Base-by-base conservation (phyloP, 305 asterid genomes). In the Plantago coronopus region DNA sequence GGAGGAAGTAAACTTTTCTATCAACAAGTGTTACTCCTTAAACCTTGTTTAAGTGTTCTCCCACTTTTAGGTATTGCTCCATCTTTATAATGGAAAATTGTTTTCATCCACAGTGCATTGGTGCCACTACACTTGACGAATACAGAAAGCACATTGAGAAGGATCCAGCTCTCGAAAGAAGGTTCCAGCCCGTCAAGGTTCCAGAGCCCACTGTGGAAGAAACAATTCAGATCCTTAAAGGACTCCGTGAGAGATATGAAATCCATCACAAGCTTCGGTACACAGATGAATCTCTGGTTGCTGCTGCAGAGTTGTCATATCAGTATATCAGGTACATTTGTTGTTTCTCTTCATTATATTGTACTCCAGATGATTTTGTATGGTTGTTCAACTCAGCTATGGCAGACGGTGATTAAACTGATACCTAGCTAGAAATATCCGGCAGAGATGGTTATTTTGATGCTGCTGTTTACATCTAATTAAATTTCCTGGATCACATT, bases 161-260 rank as follows among this genome's bases (percentile, higher is more conserved):
- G 77, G 98, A 93, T 76, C 97, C 98, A 25, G 99, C 99, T 53
- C 51, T 91, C 20, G 98, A 91, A 72, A 80, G 98, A 69, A 79
- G 98, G 74, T 91, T 91, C 72, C 99, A 93, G 66, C 99, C 99
- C 17, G 99, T 93, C 17, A 93, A 65, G 86, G 97, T 93, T 22
- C 99, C 99, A 14, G 99, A 93, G 55, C 99, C 99, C 38, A 72
- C 97, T 5, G 98, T 91, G 60, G 97, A 86, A 59, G 98, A 91
- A 71, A 74, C 98, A 43, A 89, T 91, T 74, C 96, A 78, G 78
- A 89, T 91, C 69, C 76, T 91, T 68, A 89, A 77, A 82, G 98
- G 98, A 57, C 91, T 91, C 66, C 76, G 96, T 10, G 98, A 91
- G 63, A 86, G 98, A 42, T 91, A 91, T 47, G 98, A 91, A 78